Evolutionary conservation across 2,329 filamentous ascomycete species (phyloP).

Genomic region (Arachnomyces sp.): DNA sequence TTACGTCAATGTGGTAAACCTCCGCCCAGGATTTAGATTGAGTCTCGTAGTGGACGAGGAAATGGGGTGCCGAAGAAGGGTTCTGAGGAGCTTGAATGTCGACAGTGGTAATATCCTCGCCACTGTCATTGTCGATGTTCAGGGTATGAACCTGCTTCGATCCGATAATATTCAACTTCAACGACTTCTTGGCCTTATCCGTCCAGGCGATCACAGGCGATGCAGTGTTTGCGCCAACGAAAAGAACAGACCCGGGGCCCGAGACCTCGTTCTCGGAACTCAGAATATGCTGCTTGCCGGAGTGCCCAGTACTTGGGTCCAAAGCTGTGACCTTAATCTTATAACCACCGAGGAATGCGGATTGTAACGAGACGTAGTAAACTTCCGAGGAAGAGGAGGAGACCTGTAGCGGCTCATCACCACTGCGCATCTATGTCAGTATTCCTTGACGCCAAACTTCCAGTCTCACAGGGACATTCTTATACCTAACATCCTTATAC

Average conservation of each 20-base stretch:
- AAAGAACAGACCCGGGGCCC: slow-evolving; percentile 31
- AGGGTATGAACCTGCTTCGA: slow-evolving; percentile 33
- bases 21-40: slow-evolving; percentile 66
- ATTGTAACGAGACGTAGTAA: slow-evolving; percentile 68
- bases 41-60: slow-evolving; percentile 74
- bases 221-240: slow-evolving; percentile 32
- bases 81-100: slow-evolving; percentile 65
- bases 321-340: slow-evolving; percentile 68
- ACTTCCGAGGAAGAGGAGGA: slow-evolving; percentile 60
- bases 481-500: slow-evolving; percentile 53
- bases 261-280: slow-evolving; percentile 65
- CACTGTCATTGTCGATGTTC: slow-evolving; percentile 32
- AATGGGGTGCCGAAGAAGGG: slow-evolving; percentile 65
- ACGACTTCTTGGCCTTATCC: slow-evolving; percentile 34
- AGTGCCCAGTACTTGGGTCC: slow-evolving; percentile 64
- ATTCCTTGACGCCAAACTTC: slow-evolving; percentile 4
- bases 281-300: slow-evolving; percentile 61
- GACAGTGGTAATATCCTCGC: slow-evolving; percentile 46
- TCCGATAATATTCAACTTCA: slow-evolving; percentile 40
- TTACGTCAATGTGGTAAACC: slow-evolving; percentile 73
- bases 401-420: slow-evolving; percentile 66
- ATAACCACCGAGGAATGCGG: slow-evolving; percentile 56
- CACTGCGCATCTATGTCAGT: slow-evolving; percentile 33
- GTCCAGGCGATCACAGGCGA: slow-evolving; percentile 37
- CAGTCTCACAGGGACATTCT: slow-evolving; percentile 2